Percentiles rank a stretch among this genome's conserved stretches.
phyloP scores from a whole-genome alignment of 768 basidiomycete species.

The Auricularia cornea region DNA sequence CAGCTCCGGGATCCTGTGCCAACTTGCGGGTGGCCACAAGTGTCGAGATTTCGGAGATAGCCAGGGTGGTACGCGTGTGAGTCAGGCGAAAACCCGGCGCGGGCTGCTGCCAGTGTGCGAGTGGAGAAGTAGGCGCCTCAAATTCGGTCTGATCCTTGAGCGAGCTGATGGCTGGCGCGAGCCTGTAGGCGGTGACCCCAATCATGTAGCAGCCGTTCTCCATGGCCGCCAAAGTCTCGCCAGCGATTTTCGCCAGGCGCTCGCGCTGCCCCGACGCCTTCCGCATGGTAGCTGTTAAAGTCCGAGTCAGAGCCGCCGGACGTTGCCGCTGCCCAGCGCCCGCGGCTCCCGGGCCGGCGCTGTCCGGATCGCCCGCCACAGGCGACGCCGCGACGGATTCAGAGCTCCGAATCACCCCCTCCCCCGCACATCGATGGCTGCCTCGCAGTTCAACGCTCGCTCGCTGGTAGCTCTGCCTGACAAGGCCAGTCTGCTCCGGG shows the following conservation, averaged over 20 bases:
- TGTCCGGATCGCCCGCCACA: not conserved
- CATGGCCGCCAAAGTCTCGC: not conserved
- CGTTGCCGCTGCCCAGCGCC: not conserved
- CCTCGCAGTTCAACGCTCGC: not conserved
- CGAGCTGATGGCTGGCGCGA: not conserved
- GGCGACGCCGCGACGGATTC: too few species aligned
- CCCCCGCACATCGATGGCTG: not conserved
- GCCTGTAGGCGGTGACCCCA: not conserved
- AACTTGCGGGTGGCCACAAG: not conserved
- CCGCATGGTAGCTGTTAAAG: not conserved
- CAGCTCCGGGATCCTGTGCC: not conserved
- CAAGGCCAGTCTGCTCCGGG: constrained; percentile 28
- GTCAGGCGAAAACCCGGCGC: not conserved
- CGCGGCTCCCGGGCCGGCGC: not conserved
- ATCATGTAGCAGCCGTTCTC: not conserved
- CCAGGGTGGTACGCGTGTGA: not conserved
- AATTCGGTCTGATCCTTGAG: not conserved
- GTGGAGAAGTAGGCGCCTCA: not conserved
- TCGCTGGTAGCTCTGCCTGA: not conserved
- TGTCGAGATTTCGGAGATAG: not conserved
- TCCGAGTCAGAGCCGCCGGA: not conserved
- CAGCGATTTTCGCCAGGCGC: not conserved
- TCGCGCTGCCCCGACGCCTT: not conserved
- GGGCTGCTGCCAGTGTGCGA: not conserved
- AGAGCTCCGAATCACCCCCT: not conserved